Conservation (phyloP, 2,329 filamentous ascomycete genomes). For the Endocalyx cinctus region DNA sequence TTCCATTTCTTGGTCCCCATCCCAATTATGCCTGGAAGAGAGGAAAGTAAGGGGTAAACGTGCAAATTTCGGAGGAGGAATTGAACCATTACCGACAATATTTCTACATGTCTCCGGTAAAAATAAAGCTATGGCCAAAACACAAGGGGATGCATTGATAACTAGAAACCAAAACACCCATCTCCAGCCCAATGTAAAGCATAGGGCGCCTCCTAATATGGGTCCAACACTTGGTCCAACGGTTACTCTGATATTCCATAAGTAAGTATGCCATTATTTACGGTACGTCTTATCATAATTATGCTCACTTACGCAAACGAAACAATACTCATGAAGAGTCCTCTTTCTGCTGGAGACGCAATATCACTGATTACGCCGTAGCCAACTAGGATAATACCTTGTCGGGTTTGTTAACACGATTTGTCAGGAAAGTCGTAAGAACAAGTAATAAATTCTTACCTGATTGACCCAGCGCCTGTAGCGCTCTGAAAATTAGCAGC, state of each 20-base stretch:
- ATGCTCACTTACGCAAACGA: conserved; percentile 12
- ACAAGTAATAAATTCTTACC: too few relatives aligned
- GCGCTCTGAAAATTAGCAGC: conserved; percentile 5
- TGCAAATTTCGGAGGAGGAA: too few relatives aligned
- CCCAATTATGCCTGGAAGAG: conserved; percentile 1
- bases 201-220: conserved; percentile 30
- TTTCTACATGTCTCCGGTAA: conserved; percentile 26
- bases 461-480: conserved; percentile 6
- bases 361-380: conserved; percentile 6
- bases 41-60: too few relatives aligned
- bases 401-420: too few relatives aligned
- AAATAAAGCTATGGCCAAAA: conserved; percentile 11
- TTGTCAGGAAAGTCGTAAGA: too few relatives aligned
- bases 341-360: conserved; percentile 6
- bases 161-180: conserved; percentile 36
- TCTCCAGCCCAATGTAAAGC: conserved; percentile 29
- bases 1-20: background rate
- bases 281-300: background rate
- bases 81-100: conserved; percentile 26
- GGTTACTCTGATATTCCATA: background rate
- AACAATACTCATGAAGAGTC: conserved; percentile 7
- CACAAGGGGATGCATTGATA: conserved; percentile 22
- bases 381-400: conserved; percentile 4
- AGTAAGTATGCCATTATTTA: conserved; percentile 1
- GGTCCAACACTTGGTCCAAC: conserved; percentile 20